These are phyloP conservation scores for Carex arenaria DNA, from an alignment of 202 grass and related monocot species.

Conservation along the genomic window DNA sequence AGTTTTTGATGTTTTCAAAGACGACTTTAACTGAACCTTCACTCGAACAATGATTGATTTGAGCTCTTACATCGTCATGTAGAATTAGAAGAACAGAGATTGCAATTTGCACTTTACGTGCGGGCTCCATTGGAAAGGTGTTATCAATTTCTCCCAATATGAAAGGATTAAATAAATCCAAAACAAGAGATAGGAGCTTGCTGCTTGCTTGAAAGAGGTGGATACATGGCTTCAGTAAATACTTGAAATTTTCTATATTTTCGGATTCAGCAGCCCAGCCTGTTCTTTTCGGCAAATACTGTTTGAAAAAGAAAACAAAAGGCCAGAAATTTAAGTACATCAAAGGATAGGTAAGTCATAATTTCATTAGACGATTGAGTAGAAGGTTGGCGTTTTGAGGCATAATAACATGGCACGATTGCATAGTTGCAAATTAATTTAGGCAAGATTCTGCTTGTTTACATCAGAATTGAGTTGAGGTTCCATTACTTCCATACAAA, in stretches of 20 bases:
- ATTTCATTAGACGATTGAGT: not conserved
- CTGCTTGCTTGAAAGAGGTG: not conserved
- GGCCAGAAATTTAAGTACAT: not conserved
- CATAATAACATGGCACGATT: not conserved
- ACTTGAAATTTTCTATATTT: slow-evolving; percentile 12
- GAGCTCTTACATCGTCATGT: slow-evolving; percentile 16
- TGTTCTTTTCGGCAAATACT: slow-evolving; percentile 21
- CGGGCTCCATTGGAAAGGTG: not conserved
- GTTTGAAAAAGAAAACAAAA: slow-evolving; percentile 3
- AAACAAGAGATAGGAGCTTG: slow-evolving; percentile 15
- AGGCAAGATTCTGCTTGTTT: not conserved
- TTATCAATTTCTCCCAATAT: slow-evolving; percentile 11
- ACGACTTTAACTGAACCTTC: slow-evolving; percentile 7
- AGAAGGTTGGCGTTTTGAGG: not conserved
- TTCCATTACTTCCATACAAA: not conserved
- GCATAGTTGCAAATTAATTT: not conserved
- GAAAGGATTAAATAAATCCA: slow-evolving; percentile 26
- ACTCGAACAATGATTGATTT: not conserved
- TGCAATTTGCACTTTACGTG: slow-evolving; percentile 7
- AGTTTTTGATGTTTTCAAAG: slow-evolving; percentile 8
- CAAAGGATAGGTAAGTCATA: not conserved
- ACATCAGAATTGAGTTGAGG: too few species aligned
- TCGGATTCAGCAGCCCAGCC: not conserved
- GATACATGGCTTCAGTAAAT: slow-evolving; percentile 22
- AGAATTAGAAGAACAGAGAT: slow-evolving; percentile 21